These are phyloP conservation scores for Apiospora sp. DNA, from an alignment of 2,329 filamentous ascomycete genomes.

Conservation along the genomic window DNA sequence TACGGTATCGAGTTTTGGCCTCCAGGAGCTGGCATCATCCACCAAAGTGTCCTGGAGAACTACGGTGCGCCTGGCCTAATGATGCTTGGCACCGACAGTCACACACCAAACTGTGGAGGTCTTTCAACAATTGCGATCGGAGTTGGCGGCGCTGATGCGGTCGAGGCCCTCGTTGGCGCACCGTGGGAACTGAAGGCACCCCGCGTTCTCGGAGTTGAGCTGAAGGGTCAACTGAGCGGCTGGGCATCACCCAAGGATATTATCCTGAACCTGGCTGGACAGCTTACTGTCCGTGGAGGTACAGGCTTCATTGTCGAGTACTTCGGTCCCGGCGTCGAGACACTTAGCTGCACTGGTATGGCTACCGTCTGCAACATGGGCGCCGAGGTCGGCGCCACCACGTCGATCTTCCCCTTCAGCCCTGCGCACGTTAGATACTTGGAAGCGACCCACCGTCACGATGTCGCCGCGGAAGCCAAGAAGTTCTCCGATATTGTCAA, in stretches of 20 bases:
- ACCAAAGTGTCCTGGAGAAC: slow-evolving; percentile 97
- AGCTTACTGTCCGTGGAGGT: slow-evolving; percentile 90
- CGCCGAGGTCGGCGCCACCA: slow-evolving; percentile 91
- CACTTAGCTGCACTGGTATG: slow-evolving; percentile 92
- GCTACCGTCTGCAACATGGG: slow-evolving; percentile 92
- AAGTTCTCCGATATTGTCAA: slow-evolving; percentile 61
- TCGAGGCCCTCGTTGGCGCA: slow-evolving; percentile 93
- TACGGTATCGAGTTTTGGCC: slow-evolving; percentile 98
- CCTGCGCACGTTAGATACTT: slow-evolving; percentile 86
- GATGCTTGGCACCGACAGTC: slow-evolving; percentile 98
- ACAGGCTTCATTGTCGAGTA: slow-evolving; percentile 97
- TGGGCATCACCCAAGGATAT: slow-evolving; percentile 97
- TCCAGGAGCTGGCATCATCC: slow-evolving; percentile 92
- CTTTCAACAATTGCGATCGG: slow-evolving; percentile 94
- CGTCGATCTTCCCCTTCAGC: slow-evolving; percentile 93
- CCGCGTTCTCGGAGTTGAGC: slow-evolving; percentile 83
- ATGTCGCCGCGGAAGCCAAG: slow-evolving; percentile 73
- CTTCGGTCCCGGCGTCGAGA: slow-evolving; percentile 87
- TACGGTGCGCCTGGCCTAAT: slow-evolving; percentile 96
- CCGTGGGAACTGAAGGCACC: slow-evolving; percentile 98
- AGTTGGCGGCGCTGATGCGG: slow-evolving; percentile 95
- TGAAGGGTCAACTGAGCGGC: slow-evolving; percentile 83
- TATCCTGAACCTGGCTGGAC: slow-evolving; percentile 87
- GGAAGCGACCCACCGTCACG: slow-evolving; percentile 77
- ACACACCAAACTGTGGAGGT: slow-evolving; percentile 97